phyloP scores from a whole-genome alignment of 352 stramenopile genomes.

The Nothophytophthora sp. region DNA sequence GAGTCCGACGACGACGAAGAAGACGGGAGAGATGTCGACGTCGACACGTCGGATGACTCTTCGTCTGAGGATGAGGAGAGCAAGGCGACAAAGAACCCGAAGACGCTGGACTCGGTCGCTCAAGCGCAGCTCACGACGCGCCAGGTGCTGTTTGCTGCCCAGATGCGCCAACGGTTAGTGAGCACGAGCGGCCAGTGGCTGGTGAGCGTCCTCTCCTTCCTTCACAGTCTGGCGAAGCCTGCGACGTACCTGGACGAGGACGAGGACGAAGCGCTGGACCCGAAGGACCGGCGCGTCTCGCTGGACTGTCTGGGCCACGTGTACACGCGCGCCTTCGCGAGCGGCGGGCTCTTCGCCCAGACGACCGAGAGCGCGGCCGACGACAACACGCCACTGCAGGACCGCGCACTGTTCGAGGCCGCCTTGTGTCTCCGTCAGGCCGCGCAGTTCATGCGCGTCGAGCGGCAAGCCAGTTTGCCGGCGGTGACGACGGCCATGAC shows the following conservation, averaged over 20 bases:
- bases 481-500: constrained; percentile 46
- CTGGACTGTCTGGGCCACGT: constrained; percentile 49
- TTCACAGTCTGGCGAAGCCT: constrained; percentile 48
- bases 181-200: constrained; percentile 38
- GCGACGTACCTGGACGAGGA: constrained; percentile 42
- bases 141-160: constrained; percentile 41
- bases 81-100: constrained; percentile 7
- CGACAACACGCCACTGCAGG: constrained; percentile 18
- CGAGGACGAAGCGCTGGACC: constrained; percentile 32
- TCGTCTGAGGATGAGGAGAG: constrained; percentile 36
- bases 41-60: constrained; percentile 44
- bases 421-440: constrained; percentile 54
- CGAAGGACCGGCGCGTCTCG: constrained; percentile 32
- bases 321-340: constrained; percentile 53
- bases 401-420: constrained; percentile 23
- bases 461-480: constrained; percentile 44
- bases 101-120: constrained; percentile 20
- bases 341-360: constrained; percentile 21
- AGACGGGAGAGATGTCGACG: no score
- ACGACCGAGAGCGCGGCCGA: constrained; percentile 17
- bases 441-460: constrained; percentile 55
- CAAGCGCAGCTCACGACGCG: constrained; percentile 39
- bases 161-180: constrained; percentile 32
- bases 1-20: constrained; percentile 28
- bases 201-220: constrained; percentile 36